Base-by-base conservation (phyloP, 495 filamentous ascomycete species). In the Penicillium alfredii region DNA sequence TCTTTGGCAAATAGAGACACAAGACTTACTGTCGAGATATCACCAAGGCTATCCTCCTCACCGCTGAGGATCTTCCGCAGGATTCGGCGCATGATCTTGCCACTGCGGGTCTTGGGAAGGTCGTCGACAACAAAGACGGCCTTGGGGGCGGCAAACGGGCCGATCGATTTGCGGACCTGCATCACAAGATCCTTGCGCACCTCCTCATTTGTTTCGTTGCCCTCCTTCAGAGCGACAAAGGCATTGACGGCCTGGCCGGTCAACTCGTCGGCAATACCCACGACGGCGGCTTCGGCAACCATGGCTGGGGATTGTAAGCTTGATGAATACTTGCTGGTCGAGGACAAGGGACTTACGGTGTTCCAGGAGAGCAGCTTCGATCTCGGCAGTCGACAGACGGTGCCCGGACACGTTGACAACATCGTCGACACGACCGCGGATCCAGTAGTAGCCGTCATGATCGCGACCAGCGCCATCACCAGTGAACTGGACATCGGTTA, bases 391-490 rank as follows among this genome's bases (percentile, higher is more conserved):
- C 8, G 90, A 96, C 28, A 99, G 73, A 60, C 92, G 80, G 58
- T 99, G 93, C 19, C 92, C 92, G 42, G 82, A 88, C 33, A 99
- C 92, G 59, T 97, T 99, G 56, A 99, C 90, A 38, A 97, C 92
- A 51, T 99, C 92, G 56, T 99, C 92, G 18, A 97, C 92, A 68
- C 92, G 87, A 31, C 92, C 93, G 39, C 93, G 88, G 63, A 99
- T 97, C 93, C 93, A 97, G 77, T 97, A 97, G 72, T 97, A 97
- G 33, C 92, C 92, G 47, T 99, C 93, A 64, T 95, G 86, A 60
- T 99, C 92, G 53, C 93, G 84, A 45, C 85, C 93, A 39, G 93
- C 92, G 49, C 93, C 93, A 61, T 99, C 92, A 45, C 92, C 92
- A 15, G 93, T 99, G 76, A 97, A 98, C 87, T 94, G 51, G 4